These are phyloP conservation scores for Sphagnum fallax DNA, from an alignment of 228 moss, liverwort and hornwort genomes.

Conservation along the genomic window DNA sequence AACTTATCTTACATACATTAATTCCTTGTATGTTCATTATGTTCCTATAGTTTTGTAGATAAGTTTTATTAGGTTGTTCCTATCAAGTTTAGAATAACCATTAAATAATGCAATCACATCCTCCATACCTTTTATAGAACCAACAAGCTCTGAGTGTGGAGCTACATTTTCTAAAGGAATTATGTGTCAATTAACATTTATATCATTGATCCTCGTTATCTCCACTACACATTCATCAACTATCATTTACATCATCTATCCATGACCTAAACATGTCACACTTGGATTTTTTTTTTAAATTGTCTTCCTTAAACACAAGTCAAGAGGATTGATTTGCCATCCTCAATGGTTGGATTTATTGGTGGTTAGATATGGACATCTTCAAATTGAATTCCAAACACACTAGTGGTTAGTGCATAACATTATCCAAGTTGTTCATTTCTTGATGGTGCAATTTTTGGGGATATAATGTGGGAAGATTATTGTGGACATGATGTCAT, in stretches of 20 bases:
- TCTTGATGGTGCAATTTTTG: constrained; percentile 9
- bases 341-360: neutral
- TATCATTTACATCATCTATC: neutral
- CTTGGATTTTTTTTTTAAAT: constrained; percentile 5
- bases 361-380: neutral
- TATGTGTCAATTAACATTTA: neutral
- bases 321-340: constrained; percentile 2
- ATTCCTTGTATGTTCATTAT: constrained; percentile 6
- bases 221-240: constrained; percentile 14
- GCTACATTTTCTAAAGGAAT: neutral
- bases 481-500: constrained; percentile 6
- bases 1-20: no score
- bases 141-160: constrained; percentile 22
- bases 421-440: neutral
- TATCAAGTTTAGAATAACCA: constrained; percentile 64
- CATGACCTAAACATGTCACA: no score
- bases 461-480: constrained; percentile 3
- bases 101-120: constrained; percentile 65
- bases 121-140: constrained; percentile 67
- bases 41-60: constrained; percentile 70
- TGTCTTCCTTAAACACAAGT: constrained; percentile 7
- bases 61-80: constrained; percentile 59
- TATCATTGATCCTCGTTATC: constrained; percentile 14
- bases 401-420: neutral
- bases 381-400: neutral